Evolutionary conservation across 495 filamentous ascomycete species (phyloP).

Genomic region (Immersiella caudata): DNA sequence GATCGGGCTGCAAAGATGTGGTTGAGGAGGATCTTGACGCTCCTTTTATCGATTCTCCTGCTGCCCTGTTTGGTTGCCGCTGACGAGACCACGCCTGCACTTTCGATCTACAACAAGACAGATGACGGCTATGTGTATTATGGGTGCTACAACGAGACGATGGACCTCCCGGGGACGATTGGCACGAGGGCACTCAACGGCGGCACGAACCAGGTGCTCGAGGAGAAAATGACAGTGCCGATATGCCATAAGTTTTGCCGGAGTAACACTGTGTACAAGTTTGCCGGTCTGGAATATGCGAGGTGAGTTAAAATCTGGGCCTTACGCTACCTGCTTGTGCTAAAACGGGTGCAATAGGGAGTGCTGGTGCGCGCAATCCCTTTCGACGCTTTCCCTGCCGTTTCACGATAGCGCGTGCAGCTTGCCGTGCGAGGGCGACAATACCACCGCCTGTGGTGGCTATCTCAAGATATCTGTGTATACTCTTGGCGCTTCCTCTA

Average conservation of each 20-base stretch:
- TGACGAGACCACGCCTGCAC: neutral
- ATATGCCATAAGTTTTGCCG: conserved; percentile 48
- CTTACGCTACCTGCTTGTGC: neutral
- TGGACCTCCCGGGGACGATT: conserved; percentile 32
- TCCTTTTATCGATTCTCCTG: neutral
- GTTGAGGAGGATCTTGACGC: too few species aligned
- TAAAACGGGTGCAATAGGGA: conserved; percentile 34
- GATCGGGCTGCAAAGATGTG: too few species aligned
- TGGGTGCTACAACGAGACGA: conserved; percentile 57
- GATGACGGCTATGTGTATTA: conserved; percentile 39
- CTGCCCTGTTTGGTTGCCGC: neutral
- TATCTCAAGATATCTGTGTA: conserved; percentile 34
- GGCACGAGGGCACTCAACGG: conserved; percentile 40
- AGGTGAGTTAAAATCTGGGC: conserved; percentile 32
- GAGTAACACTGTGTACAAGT: conserved; percentile 32
- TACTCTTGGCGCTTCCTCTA: neutral
- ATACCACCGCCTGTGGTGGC: conserved; percentile 49
- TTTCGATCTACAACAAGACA: conserved; percentile 11
- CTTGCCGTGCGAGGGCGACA: conserved; percentile 48
- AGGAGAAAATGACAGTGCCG: conserved; percentile 46
- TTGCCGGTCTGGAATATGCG: conserved; percentile 53
- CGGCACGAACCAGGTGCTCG: conserved; percentile 32
- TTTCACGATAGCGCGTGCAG: conserved; percentile 45
- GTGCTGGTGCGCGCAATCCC: conserved; percentile 52
- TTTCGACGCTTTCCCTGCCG: conserved; percentile 38